phyloP scores from a whole-genome alignment of 495 filamentous ascomycete genomes.

The Penicillium robsamsonii region DNA sequence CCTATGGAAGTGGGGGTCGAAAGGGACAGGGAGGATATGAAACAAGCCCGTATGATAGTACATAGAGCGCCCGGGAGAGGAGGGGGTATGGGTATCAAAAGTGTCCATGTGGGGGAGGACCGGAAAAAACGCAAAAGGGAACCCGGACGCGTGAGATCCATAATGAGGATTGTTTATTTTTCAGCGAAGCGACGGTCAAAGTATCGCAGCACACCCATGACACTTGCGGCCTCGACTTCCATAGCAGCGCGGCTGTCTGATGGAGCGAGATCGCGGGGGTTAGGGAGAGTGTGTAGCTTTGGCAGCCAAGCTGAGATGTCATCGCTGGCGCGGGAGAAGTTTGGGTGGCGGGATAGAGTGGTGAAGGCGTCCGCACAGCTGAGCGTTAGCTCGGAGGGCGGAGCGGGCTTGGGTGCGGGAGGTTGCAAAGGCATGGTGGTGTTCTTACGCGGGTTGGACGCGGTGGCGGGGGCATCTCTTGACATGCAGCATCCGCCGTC shows the following conservation, averaged over 20 bases:
- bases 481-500: slow-evolving; percentile 55
- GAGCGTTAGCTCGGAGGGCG: slow-evolving; percentile 41
- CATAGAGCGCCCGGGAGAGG: slow-evolving; percentile 30
- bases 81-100: slow-evolving; percentile 42
- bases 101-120: slow-evolving; percentile 13
- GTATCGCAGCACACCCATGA: slow-evolving; percentile 79
- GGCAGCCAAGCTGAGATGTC: slow-evolving; percentile 75
- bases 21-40: slow-evolving; percentile 4
- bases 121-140: slow-evolving; percentile 17
- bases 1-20: background rate
- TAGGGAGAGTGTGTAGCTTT: slow-evolving; percentile 61
- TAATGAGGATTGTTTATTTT: slow-evolving; percentile 28
- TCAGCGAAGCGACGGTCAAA: slow-evolving; percentile 74
- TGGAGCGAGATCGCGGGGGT: slow-evolving; percentile 37
- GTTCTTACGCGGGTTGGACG: slow-evolving; percentile 27
- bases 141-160: slow-evolving; percentile 1
- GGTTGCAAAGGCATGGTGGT: slow-evolving; percentile 26
- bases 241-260: slow-evolving; percentile 55
- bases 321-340: slow-evolving; percentile 72
- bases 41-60: slow-evolving; percentile 25
- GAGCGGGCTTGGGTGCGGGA: slow-evolving; percentile 28
- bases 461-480: slow-evolving; percentile 30
- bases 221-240: slow-evolving; percentile 81
- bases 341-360: slow-evolving; percentile 74
- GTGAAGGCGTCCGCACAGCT: slow-evolving; percentile 80